A percentile compares a stretch with the other conserved stretches of the same genome.
phyloP scores from a whole-genome alignment of 2,329 filamentous ascomycete genomes.

The Boeremia lycopersici region DNA sequence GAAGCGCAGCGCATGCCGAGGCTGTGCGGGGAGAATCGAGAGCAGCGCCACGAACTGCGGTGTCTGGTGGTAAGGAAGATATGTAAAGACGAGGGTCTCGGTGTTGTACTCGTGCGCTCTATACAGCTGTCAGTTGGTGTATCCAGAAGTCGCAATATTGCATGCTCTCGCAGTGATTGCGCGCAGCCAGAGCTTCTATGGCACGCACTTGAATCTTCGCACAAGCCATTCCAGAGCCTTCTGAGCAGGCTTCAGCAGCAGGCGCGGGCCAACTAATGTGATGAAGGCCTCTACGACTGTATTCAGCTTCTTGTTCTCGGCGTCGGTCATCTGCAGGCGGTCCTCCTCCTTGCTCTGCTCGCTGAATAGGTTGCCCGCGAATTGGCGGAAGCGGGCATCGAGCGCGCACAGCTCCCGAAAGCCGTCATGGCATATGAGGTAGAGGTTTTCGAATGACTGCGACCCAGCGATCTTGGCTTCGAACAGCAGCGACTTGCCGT shows the following conservation, averaged over 20 bases:
- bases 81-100: slow-evolving; percentile 75
- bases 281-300: slow-evolving; percentile 80
- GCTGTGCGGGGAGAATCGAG: slow-evolving; percentile 78
- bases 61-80: slow-evolving; percentile 89
- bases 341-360: slow-evolving; percentile 91
- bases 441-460: slow-evolving; percentile 90
- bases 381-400: slow-evolving; percentile 77
- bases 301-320: slow-evolving; percentile 83
- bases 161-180: not conserved
- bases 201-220: slow-evolving; percentile 77
- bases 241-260: slow-evolving; percentile 84
- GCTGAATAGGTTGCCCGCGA: slow-evolving; percentile 82
- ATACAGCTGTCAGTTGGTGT: slow-evolving; percentile 12
- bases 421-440: slow-evolving; percentile 83
- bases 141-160: not conserved
- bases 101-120: slow-evolving; percentile 95
- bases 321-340: slow-evolving; percentile 78
- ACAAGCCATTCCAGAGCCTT: slow-evolving; percentile 96
- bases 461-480: slow-evolving; percentile 81
- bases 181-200: not conserved
- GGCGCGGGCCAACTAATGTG: slow-evolving; percentile 73
- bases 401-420: slow-evolving; percentile 90
- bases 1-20: slow-evolving; percentile 80
- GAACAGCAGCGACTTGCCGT: slow-evolving; percentile 95
- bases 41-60: slow-evolving; percentile 85